Evolutionary conservation across 176 grass and related monocot species (phyloP).

Genomic region (Metroxylon sagu): DNA sequence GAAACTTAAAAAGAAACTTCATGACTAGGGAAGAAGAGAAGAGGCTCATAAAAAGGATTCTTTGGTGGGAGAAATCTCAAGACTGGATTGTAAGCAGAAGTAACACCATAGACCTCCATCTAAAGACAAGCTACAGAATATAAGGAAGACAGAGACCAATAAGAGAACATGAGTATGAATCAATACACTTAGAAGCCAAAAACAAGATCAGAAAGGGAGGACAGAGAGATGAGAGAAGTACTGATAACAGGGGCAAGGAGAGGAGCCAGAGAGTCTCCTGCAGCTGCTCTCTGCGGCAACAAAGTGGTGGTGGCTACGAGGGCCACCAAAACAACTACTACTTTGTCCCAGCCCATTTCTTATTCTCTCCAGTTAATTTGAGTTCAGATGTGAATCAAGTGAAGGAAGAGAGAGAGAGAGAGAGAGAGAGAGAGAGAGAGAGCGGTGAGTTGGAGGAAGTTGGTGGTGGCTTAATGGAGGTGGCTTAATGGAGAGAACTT

Average conservation of each 20-base stretch:
- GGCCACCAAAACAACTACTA: constrained; percentile 8
- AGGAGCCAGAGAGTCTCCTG: constrained; percentile 64
- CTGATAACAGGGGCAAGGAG: constrained; percentile 59
- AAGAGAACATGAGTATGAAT: too few relatives aligned
- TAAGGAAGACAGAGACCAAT: too few relatives aligned
- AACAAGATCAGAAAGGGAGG: not conserved
- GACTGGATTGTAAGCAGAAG: too few relatives aligned
- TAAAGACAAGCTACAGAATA: too few relatives aligned
- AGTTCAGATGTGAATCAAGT: too few relatives aligned
- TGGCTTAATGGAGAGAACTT: too few relatives aligned
- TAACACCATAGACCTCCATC: too few relatives aligned
- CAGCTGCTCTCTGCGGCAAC: constrained; percentile 8
- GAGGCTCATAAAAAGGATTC: too few relatives aligned
- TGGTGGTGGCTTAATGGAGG: too few relatives aligned
- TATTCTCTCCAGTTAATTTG: not conserved
- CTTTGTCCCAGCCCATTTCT: not conserved
- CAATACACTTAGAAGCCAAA: not conserved
- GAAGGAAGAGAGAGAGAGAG: not conserved
- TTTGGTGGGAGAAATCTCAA: too few relatives aligned
- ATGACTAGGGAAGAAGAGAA: too few relatives aligned
- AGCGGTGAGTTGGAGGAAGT: not conserved
- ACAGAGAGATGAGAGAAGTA: constrained; percentile 4
- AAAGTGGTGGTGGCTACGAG: constrained; percentile 17
- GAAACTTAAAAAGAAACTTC: too few relatives aligned
- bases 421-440: not conserved